A percentile compares a stretch with the other conserved stretches of the same genome.
phyloP scores from a whole-genome alignment of 2,329 filamentous ascomycete genomes.

The Ceratocystis ficicola region DNA sequence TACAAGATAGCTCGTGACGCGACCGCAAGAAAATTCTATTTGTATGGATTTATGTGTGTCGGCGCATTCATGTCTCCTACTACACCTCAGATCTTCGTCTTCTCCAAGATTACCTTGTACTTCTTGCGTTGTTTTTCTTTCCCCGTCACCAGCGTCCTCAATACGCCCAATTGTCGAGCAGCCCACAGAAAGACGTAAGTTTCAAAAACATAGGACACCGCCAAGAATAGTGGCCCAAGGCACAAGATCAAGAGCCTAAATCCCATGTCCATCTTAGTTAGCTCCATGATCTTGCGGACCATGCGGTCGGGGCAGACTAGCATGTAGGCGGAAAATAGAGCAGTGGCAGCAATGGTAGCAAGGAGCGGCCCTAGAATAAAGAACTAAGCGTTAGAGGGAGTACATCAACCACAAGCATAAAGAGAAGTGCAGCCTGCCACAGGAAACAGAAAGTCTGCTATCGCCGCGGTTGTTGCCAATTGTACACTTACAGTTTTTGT shows the following conservation, averaged over 20 bases:
- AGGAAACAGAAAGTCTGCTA: not conserved
- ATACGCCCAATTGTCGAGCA: constrained; percentile 23
- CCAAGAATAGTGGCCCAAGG: constrained; percentile 58
- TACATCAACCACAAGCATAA: no score
- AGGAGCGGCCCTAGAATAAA: constrained; percentile 62
- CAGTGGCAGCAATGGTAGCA: constrained; percentile 55
- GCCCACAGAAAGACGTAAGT: constrained; percentile 55
- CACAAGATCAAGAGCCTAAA: constrained; percentile 64
- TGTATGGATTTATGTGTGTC: no score
- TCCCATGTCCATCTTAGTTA: constrained; percentile 60
- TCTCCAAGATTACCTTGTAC: constrained; percentile 71
- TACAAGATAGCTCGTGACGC: no score
- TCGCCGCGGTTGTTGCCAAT: no score
- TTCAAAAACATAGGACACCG: constrained; percentile 59
- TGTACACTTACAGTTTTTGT: constrained; percentile 56
- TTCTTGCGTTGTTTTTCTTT: constrained; percentile 67
- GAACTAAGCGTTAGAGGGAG: constrained; percentile 21
- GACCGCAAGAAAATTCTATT: no score
- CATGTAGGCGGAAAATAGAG: constrained; percentile 66
- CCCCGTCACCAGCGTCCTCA: constrained; percentile 34
- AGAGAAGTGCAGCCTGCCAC: no score
- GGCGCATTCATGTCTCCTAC: no score
- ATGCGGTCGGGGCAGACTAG: constrained; percentile 59
- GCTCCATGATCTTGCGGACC: constrained; percentile 66
- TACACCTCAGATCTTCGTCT: constrained; percentile 25